A percentile compares a stretch with the other conserved stretches of the same genome.
phyloP scores from a whole-genome alignment of 78 protist genomes.

The Mastigamoeba balamuthi region DNA sequence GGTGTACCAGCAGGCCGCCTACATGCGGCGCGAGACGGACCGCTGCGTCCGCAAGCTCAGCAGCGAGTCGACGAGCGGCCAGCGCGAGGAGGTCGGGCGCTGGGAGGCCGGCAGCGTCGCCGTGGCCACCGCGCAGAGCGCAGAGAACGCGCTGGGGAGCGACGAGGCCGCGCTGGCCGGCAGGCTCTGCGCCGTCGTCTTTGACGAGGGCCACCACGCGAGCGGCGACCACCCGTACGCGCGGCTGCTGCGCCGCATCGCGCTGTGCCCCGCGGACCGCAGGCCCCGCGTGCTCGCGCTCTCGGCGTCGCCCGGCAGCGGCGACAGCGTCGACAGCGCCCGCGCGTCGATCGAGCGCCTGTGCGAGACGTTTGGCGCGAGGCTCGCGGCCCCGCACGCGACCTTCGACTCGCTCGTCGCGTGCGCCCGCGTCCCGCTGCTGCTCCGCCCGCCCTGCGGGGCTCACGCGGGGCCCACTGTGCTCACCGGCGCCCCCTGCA shows the following conservation, averaged over 20 bases:
- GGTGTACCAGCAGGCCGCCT: slow-evolving; percentile 20
- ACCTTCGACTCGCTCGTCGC: too few species aligned
- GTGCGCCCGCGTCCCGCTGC: too few species aligned
- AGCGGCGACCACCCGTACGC: slow-evolving; percentile 7
- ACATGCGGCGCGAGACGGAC: too few species aligned
- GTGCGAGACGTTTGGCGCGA: too few species aligned
- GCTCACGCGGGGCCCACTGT: too few species aligned
- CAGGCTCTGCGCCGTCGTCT: slow-evolving; percentile 12
- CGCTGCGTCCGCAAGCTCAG: too few species aligned
- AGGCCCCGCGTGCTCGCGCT: background rate
- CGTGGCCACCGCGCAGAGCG: background rate
- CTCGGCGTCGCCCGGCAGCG: background rate
- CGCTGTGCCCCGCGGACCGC: background rate
- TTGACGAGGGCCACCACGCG: slow-evolving; percentile 54
- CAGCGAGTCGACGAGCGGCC: too few species aligned
- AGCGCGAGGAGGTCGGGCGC: too few species aligned
- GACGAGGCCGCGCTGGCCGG: background rate
- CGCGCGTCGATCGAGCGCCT: background rate
- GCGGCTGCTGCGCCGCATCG: background rate
- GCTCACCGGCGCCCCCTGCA: too few species aligned
- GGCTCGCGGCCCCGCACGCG: too few species aligned
- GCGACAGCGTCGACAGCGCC: background rate
- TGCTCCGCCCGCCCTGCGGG: too few species aligned
- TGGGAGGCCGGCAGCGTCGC: too few species aligned
- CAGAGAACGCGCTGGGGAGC: background rate